Evolutionary conservation across 176 grass and related monocot genomes (phyloP), one percentile per base, ranked within the genome.

Genomic region (Alopecurus myosuroides): DNA sequence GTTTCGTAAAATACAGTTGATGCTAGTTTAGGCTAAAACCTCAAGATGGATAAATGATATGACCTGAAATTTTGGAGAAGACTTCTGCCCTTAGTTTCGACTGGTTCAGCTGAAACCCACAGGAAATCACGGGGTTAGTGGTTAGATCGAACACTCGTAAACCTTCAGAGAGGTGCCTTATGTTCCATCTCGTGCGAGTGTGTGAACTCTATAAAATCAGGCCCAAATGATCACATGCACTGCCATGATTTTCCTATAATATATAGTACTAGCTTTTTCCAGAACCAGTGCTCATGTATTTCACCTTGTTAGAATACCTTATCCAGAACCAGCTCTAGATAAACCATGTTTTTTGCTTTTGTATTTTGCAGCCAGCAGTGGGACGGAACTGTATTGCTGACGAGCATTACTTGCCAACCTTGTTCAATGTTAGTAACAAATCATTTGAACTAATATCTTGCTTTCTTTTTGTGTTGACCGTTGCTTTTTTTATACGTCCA

Each of bases 381-480:
- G 94, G 97, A 86, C 89, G 88, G 70, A 96, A 99, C 83, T 99
- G 97, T 91, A 95, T 95, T 82, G 89, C 97, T 94, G 97, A 99
- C 74, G 97, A 99, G 51, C 97, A 99, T 92, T 99, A 99, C 90
- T 86, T 99, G 62, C 97, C 97, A 72, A 99, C 97, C 36, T 70
- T 99, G 57, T 99, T 99, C 87, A 84, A 92, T 60, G 97, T 99
- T 29, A 94, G 94, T 86, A 86, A 66, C 23, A 44, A 67, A 41
- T 56, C 35, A 80, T 57, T 82, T 82, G 15, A 86, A 88, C 33
- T 50, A 26, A 71, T 84, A 41, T 76, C 61, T 79, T 20, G 29
- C 74, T 79, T 58, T 57, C 1, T 74, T 80, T 82, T 34, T 25
- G 8, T 51, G 26, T 36, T 23, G 28, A 11, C 17, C 9, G 19